Conservation (phyloP, 2,329 filamentous ascomycete genomes). For the Paecilomyces sp. region DNA sequence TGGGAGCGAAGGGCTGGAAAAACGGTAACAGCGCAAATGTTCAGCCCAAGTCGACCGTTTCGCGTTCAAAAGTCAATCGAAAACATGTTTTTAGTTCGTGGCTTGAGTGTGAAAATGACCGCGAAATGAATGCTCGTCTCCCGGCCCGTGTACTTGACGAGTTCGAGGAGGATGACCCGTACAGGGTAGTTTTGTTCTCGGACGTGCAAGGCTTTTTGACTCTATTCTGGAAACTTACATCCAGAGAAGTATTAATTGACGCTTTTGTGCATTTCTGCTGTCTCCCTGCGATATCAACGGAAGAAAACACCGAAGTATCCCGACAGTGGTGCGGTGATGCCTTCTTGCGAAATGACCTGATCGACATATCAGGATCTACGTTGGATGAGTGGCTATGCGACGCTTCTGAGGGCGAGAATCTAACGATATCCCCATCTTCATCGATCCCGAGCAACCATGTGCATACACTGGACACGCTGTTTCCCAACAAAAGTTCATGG, state of each 20-base stretch:
- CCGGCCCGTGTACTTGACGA: constrained; percentile 73
- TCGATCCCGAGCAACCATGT: constrained; percentile 33
- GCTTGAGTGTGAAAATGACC: constrained; percentile 47
- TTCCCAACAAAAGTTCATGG: constrained; percentile 43
- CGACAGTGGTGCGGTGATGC: constrained; percentile 44
- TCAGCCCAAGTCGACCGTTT: constrained; percentile 25
- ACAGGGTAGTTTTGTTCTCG: constrained; percentile 69
- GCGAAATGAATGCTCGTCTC: constrained; percentile 43
- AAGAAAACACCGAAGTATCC: constrained; percentile 15
- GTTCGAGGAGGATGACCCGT: constrained; percentile 70
- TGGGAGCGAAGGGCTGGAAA: constrained; percentile 62
- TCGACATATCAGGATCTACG: constrained; percentile 18
- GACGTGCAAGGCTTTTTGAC: constrained; percentile 63
- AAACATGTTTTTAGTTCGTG: constrained; percentile 38
- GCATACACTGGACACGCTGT: constrained; percentile 48
- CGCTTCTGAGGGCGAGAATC: constrained; percentile 1
- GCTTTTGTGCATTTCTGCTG: constrained; percentile 64
- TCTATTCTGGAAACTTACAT: constrained; percentile 16
- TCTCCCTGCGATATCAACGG: constrained; percentile 48
- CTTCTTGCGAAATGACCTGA: constrained; percentile 42
- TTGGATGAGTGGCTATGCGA: constrained; percentile 20
- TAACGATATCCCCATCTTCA: constrained; percentile 16
- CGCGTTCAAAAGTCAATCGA: constrained; percentile 13
- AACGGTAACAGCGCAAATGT: constrained; percentile 16
- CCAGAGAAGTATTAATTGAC: constrained; percentile 52